Evolutionary conservation across 2,329 filamentous ascomycete genomes (phyloP).

Genomic region (Metarhizium sp.): DNA sequence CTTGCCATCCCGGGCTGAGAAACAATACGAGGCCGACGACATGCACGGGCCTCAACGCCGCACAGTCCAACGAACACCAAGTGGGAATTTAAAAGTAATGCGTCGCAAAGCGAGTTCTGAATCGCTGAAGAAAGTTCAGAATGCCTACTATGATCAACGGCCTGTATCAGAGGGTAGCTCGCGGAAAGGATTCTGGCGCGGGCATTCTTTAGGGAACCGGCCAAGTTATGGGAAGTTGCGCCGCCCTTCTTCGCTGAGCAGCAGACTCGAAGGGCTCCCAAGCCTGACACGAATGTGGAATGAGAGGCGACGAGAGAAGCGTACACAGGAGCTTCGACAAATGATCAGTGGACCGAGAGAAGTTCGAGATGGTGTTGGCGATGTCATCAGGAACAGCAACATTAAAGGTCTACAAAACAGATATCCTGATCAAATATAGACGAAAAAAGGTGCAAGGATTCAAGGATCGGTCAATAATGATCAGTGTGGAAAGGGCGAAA

Average conservation of each 20-base stretch:
- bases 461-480: not conserved
- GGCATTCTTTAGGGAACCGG: conserved; percentile 18
- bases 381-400: conserved; percentile 39
- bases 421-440: not conserved
- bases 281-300: conserved; percentile 46
- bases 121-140: conserved; percentile 22
- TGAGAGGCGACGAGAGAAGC: conserved; percentile 49
- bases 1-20: conserved; percentile 38
- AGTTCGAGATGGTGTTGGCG: conserved; percentile 48
- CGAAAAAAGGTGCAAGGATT: not conserved
- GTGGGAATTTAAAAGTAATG: conserved; percentile 52
- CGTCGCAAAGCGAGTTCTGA: conserved; percentile 40
- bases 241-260: conserved; percentile 31
- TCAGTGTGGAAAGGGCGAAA: not conserved
- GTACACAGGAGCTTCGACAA: conserved; percentile 46
- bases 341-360: conserved; percentile 52
- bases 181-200: conserved; percentile 21
- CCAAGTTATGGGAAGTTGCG: conserved; percentile 16
- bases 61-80: conserved; percentile 49
- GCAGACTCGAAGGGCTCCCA: conserved; percentile 41
- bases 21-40: conserved; percentile 21
- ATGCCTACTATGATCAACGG: conserved; percentile 23
- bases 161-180: conserved; percentile 18
- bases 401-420: not conserved
- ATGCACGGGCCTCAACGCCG: conserved; percentile 38